Evolutionary conservation across 352 stramenopile genomes (phyloP).

Genomic region (Pythium guiyangense): DNA sequence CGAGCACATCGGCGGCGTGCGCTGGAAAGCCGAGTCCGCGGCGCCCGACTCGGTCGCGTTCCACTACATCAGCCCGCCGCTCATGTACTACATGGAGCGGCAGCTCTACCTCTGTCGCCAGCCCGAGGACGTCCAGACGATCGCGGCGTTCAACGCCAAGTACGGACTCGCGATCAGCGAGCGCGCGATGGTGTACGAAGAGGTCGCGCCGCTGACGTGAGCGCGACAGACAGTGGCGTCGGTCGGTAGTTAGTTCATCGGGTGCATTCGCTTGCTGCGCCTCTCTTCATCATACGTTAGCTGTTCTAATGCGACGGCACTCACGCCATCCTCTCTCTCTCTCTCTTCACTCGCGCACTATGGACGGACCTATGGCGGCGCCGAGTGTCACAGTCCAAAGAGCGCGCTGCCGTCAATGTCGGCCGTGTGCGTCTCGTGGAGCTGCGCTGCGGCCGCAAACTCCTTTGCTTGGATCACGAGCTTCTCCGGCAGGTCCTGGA

Average conservation of each 20-base stretch:
- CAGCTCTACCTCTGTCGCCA: slow-evolving; percentile 65
- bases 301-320: no score
- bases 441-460: slow-evolving; percentile 32
- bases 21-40: slow-evolving; percentile 36
- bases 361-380: no score
- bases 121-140: slow-evolving; percentile 33
- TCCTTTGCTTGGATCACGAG: slow-evolving; percentile 61
- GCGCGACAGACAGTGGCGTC: no score
- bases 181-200: slow-evolving; percentile 36
- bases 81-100: slow-evolving; percentile 82
- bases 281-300: no score
- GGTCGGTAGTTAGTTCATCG: no score
- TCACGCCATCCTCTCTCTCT: no score
- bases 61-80: slow-evolving; percentile 62
- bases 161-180: slow-evolving; percentile 45
- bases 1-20: slow-evolving; percentile 57
- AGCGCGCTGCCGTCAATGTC: slow-evolving; percentile 48
- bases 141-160: slow-evolving; percentile 51
- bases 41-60: slow-evolving; percentile 73
- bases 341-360: no score
- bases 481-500: slow-evolving; percentile 64
- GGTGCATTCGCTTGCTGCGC: no score
- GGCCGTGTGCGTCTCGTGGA: slow-evolving; percentile 41
- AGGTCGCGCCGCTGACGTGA: slow-evolving; percentile 19
- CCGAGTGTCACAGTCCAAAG: slow-evolving; percentile 26